Evolutionary conservation across 495 filamentous ascomycete species (phyloP).

Genomic region (Daldinia concentrica): DNA sequence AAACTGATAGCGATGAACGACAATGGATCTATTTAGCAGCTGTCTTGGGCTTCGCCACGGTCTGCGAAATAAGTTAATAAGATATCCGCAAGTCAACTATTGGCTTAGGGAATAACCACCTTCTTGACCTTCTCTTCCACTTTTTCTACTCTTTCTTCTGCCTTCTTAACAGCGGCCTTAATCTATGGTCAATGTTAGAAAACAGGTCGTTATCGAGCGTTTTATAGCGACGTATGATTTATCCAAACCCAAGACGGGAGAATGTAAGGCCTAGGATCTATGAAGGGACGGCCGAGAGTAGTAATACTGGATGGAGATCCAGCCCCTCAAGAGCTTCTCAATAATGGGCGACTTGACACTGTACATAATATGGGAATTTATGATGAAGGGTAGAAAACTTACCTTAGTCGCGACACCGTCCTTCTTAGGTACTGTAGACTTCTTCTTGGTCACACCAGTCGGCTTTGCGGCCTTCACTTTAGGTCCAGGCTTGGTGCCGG

Average conservation of each 20-base stretch:
- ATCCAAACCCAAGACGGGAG: not conserved
- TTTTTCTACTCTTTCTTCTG: slow-evolving; percentile 35
- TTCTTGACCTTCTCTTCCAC: slow-evolving; percentile 34
- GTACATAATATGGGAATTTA: not conserved
- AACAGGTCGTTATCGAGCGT: not conserved
- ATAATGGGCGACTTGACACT: not conserved
- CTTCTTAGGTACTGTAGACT: slow-evolving; percentile 58
- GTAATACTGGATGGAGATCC: not conserved
- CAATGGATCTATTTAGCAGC: slow-evolving; percentile 49
- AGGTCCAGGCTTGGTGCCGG: slow-evolving; percentile 47
- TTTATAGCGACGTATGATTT: not conserved
- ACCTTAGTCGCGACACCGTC: slow-evolving; percentile 61
- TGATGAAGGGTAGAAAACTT: slow-evolving; percentile 23
- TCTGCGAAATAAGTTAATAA: slow-evolving; percentile 10
- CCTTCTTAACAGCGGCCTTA: slow-evolving; percentile 60
- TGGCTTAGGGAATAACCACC: slow-evolving; percentile 6
- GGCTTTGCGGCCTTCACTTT: slow-evolving; percentile 61
- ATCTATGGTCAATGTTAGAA: slow-evolving; percentile 52
- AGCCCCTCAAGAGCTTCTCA: not conserved
- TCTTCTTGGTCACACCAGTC: slow-evolving; percentile 64
- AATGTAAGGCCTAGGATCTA: not conserved
- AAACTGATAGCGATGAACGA: not conserved
- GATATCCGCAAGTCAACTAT: not conserved
- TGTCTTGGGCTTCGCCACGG: slow-evolving; percentile 51
- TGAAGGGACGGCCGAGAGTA: not conserved